Evolutionary conservation across 192 early-diverging fungal genomes (phyloP), one percentile per base, ranked within the genome.

Genomic region (Coemansia sp.): DNA sequence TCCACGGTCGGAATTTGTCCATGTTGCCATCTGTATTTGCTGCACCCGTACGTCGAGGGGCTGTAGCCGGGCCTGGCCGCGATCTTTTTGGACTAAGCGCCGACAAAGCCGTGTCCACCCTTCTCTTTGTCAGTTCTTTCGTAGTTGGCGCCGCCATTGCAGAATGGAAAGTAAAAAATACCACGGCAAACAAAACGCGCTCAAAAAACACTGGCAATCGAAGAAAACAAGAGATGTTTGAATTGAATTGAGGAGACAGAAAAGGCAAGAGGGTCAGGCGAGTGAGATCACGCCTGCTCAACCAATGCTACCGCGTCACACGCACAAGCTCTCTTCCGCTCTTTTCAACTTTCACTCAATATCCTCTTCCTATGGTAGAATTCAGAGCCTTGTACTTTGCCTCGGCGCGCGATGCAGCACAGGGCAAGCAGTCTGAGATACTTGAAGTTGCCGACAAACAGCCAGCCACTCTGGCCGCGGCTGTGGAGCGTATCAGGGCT

Each of bases 1-100:
- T 79, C 83, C 83, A 84, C 10, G 83, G 83, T 38, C 78, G 67
- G 56, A 71, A 84, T 37, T 58, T 73, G 51, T 55, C 63, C 11
- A 62, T 10, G 35, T 43, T 67, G 23, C 56, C 61, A 33, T 16
- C 28, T 16, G 43, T 14, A 4, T 13, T 45, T 4, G 45, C 55
- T 3, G 55, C 18, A 4, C 56, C 35, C 9, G 20, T 16, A 36
- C 63, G 35, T n/a, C 23, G 63, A 18, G 39, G 9, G 4, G 28
- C 28, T 6, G 64, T 8, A 4, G 64, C 14, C 23, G 21, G 18
- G 46, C 45, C 33, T 1, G 16, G 59, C 10, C 79, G 74, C 59
- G 71, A 37, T 18, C 60, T 46, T 38, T 82, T 82, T 14, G 69
- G 34, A 36, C 63, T 45, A 18, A 82, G 65, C 9, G 64, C 59